Evolutionary conservation across 306 rosid genomes (phyloP), one percentile per base, ranked within the genome.

Genomic region (Casuarina glauca): DNA sequence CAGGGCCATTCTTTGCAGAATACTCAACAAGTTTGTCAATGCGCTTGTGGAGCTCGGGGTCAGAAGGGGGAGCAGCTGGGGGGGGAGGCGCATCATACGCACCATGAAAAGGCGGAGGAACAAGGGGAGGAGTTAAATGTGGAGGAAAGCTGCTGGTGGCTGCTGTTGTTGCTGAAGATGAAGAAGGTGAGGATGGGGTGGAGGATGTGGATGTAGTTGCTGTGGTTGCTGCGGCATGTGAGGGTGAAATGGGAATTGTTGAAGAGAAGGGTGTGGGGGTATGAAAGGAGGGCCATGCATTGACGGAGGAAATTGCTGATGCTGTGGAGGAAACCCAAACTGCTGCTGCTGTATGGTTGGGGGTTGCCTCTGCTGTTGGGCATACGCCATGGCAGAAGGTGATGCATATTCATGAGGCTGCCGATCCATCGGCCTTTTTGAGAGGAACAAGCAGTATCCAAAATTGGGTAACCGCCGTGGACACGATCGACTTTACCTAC

Each of bases 21-120:
- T 95, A 95, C 87, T 95, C 98, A 68, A 87, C 97, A 67, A 93
- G 90, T 83, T 93, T 93, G 69, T 95, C 99, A 60, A 95, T 88
- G 42, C 97, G 89, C 82, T 95, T 95, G 36, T 93, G 99, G 70
- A 93, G 97, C 84, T 95, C 99, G 0, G 97, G 94, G 82, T 95
- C 99, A 9, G 90, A 84, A 36, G 99, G 97, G 3, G 96, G 94
- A 36, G 88, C 87, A 62, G 79, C 92, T 8, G 89, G 90, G 4
- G 88, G 92, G 1, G 93, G 97, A 63, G 91, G 82, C 69, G 91
- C 84, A 67, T 91, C 95, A 42, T 82, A 88, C 4, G 82, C 69
- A 0, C 77, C 75, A 26, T 86, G 92, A 84, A 87, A 94, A 6
- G 92, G 91, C 0, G 92, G 76, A 0, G 93, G 86, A 62, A 75